Evolutionary conservation across 495 filamentous ascomycete species (phyloP).

Genomic region (Penicillium argentinense): DNA sequence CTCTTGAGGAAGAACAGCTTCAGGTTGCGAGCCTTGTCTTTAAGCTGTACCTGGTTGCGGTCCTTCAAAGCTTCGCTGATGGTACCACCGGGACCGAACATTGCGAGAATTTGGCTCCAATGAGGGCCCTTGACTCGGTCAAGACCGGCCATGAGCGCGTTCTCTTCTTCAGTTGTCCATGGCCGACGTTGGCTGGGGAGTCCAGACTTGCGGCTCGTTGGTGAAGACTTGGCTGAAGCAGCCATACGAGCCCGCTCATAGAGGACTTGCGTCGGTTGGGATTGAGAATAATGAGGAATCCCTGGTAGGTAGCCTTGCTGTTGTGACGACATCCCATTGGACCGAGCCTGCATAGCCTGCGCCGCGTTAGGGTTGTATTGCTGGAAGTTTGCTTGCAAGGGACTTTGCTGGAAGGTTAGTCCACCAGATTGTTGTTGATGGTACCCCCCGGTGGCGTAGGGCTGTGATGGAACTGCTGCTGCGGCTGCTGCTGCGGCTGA

Average conservation of each 20-base stretch:
- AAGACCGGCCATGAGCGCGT: conserved; percentile 86
- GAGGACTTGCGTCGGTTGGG: conserved; percentile 71
- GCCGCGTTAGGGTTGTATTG: conserved; percentile 46
- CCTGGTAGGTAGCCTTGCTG: conserved; percentile 50
- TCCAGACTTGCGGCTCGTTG: conserved; percentile 70
- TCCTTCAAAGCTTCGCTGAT: conserved; percentile 87
- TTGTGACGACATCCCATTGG: conserved; percentile 38
- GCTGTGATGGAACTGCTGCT: conserved; percentile 38
- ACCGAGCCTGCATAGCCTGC: conserved; percentile 32
- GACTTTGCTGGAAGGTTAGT: conserved; percentile 43
- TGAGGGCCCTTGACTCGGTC: conserved; percentile 92
- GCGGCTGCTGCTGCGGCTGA: conserved; percentile 3
- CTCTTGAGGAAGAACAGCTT: conserved; percentile 96
- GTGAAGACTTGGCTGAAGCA: conserved; percentile 75
- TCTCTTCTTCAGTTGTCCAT: conserved; percentile 90
- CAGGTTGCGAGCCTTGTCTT: conserved; percentile 92
- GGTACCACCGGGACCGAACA: conserved; percentile 82
- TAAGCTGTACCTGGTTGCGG: conserved; percentile 90
- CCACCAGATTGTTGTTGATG: conserved; percentile 31
- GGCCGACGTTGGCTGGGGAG: conserved; percentile 81
- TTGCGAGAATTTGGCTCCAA: conserved; percentile 89
- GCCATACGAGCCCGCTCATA: conserved; percentile 83
- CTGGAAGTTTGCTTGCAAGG: conserved; percentile 44
- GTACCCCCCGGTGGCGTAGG: conserved; percentile 40
- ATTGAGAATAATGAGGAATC: conserved; percentile 65